Percentiles rank a stretch among this genome's conserved stretches.
Evolutionary conservation across 2,329 filamentous ascomycete genomes (phyloP).

Genomic region (Claviceps maximensis): DNA sequence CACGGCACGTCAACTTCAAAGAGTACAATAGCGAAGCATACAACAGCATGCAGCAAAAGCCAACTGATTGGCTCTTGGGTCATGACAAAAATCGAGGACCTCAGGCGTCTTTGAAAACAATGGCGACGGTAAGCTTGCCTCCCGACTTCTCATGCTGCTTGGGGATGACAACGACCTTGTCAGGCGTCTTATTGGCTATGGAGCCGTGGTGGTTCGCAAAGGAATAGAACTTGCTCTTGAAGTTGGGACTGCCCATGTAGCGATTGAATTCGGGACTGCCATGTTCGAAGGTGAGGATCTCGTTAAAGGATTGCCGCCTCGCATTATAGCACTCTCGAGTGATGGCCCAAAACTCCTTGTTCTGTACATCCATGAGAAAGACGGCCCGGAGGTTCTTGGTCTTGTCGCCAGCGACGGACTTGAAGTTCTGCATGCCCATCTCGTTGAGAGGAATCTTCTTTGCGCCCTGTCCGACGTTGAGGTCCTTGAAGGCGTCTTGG

Average conservation of each 20-base stretch:
- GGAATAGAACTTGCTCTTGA: background rate
- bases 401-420: background rate
- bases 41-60: no score
- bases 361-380: constrained; percentile 1
- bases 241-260: constrained; percentile 1
- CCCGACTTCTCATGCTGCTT: background rate
- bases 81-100: no score
- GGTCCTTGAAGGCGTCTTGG: background rate
- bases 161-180: background rate
- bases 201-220: constrained; percentile 1
- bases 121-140: background rate
- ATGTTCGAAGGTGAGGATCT: background rate
- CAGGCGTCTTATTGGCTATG: background rate
- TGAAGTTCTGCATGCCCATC: constrained; percentile 2
- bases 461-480: background rate
- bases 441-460: constrained; percentile 1
- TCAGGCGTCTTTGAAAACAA: background rate
- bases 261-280: background rate
- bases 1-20: no score
- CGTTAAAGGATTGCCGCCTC: background rate
- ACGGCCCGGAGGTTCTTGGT: background rate
- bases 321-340: background rate
- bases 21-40: no score
- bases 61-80: no score
- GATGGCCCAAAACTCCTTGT: constrained; percentile 3